Evolutionary conservation across 768 basidiomycete genomes (phyloP), one percentile per base, ranked within the genome.

Genomic region (Cytidiella melzeri): DNA sequence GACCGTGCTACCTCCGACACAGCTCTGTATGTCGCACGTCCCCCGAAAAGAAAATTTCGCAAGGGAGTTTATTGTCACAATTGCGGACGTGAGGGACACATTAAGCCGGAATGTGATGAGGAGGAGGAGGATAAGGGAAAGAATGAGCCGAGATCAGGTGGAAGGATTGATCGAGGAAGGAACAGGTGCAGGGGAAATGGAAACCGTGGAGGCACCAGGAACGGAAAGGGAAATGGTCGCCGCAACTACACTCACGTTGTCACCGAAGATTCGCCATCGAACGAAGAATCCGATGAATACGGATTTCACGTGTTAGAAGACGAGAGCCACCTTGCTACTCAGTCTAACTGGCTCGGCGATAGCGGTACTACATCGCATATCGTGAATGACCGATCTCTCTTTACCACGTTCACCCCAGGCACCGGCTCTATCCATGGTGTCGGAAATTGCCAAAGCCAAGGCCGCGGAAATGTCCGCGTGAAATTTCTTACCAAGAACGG

Each of bases 341-440:
- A 24, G 20, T 10, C 41, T 24, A 49, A 23, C 15, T 59, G 55
- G 57, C 41, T 56, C 9, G 55, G 47, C 3, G 58, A 59, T 27
- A 43, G 51, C 7, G 53, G 46, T 2, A 41, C 53, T 6, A 45
- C 50, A n/a, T 39, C 26, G 2, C 56, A 57, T 36, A 48, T 57
- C 18, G 50, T 53, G 5, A 40, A 41, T 3, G 43, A 57, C 27
- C 37, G 34, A 27, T 18, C 43, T 25, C 34, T 44, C 9, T 59
- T 59, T 47, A 3, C 37, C n/a, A 27, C 37, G 7, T 59, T 53
- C 26, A 41, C 26, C 23, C n/a, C n/a, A n/a, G n/a, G n/a, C n/a
- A n/a, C n/a, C n/a, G n/a, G n/a, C n/a, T n/a, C n/a, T n/a, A n/a
- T n/a, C n/a, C n/a, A n/a, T n/a, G n/a, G n/a, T n/a, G n/a, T n/a